These are phyloP conservation scores for Acacia acuminata DNA, from an alignment of 306 rosid genomes.

Conservation along the genomic window DNA sequence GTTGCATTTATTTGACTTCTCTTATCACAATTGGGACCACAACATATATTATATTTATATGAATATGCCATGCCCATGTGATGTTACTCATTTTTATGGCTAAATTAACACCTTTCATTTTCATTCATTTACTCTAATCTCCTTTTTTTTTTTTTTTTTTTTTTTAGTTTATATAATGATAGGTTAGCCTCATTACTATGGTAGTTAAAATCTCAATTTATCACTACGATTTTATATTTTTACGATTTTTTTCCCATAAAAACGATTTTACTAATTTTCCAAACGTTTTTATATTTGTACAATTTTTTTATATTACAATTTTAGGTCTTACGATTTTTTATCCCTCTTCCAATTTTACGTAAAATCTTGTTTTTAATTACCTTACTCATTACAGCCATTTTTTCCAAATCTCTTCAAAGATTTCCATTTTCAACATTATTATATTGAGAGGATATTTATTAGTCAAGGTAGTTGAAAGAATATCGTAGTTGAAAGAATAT, in stretches of 20 bases:
- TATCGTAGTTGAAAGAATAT: not conserved
- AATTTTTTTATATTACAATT: too few species aligned
- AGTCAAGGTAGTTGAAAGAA: not conserved
- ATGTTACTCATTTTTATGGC: not conserved
- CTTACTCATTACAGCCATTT: not conserved
- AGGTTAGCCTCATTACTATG: too few species aligned
- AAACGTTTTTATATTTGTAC: too few species aligned
- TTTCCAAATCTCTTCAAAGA: not conserved
- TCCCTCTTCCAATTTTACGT: too few species aligned
- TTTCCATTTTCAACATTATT: not conserved
- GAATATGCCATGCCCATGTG: not conserved
- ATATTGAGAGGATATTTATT: not conserved
- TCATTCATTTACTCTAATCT: not conserved
- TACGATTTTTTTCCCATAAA: too few species aligned
- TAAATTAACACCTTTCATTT: not conserved
- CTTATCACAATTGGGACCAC: not conserved
- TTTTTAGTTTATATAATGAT: too few species aligned
- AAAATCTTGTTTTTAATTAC: too few species aligned
- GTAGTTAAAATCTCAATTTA: too few species aligned
- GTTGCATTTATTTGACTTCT: slow-evolving; percentile 33
- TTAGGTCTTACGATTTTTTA: too few species aligned
- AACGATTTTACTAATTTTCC: too few species aligned
- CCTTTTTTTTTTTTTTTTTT: too few species aligned
- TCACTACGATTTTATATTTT: too few species aligned
- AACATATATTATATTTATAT: not conserved